Percentiles rank a stretch among this genome's conserved stretches.
Conservation (phyloP, 1,139 yeast genomes). For the Meyerozyma sp. region DNA sequence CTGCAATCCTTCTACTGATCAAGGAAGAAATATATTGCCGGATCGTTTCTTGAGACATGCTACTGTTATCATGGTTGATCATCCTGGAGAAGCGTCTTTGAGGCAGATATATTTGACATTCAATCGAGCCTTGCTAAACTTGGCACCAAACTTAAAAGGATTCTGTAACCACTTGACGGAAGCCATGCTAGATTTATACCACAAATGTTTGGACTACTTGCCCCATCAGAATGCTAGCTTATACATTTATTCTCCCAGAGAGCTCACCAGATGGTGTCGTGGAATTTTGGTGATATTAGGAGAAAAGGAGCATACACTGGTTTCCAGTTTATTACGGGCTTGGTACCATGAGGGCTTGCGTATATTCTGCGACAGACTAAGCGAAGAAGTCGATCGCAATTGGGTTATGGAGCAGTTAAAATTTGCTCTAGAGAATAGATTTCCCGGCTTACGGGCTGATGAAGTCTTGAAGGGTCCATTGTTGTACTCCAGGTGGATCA, state of each 20-base stretch:
- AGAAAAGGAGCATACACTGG: constrained; percentile 25
- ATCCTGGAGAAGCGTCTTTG: constrained; percentile 67
- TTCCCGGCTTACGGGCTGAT: constrained; percentile 42
- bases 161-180: constrained; percentile 48
- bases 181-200: constrained; percentile 67
- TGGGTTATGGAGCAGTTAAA: constrained; percentile 49
- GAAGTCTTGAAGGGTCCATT: constrained; percentile 44
- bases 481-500: constrained; percentile 70
- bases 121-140: constrained; percentile 51
- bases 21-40: constrained; percentile 61
- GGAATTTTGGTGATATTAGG: constrained; percentile 64
- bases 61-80: constrained; percentile 68
- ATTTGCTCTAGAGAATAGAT: constrained; percentile 30
- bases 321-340: constrained; percentile 49
- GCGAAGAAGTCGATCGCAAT: constrained; percentile 37
- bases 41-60: constrained; percentile 68
- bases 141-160: constrained; percentile 59
- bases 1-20: constrained; percentile 84
- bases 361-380: constrained; percentile 70
- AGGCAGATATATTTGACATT: constrained; percentile 63
- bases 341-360: constrained; percentile 85
- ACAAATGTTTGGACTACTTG: constrained; percentile 36
- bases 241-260: constrained; percentile 85
- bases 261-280: constrained; percentile 80
- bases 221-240: constrained; percentile 39